These are phyloP conservation scores for Diaporthe sp. DNA, from an alignment of 2,329 filamentous ascomycete species.

Conservation along the genomic window DNA sequence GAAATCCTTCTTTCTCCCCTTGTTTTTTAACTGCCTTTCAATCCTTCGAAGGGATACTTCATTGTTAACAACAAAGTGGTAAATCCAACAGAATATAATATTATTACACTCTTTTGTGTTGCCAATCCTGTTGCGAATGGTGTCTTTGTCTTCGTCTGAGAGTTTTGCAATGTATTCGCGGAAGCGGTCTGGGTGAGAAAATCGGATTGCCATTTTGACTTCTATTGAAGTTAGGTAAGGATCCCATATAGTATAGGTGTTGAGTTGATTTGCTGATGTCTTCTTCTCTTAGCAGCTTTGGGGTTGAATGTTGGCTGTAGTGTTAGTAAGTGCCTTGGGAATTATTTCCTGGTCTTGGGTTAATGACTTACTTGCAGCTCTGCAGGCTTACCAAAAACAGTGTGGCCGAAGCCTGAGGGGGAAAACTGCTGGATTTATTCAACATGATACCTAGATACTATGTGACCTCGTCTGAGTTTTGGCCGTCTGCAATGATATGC, in stretches of 20 bases:
- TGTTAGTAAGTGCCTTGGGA: neutral
- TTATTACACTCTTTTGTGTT: neutral
- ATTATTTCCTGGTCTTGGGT: no score
- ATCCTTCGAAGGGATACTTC: neutral
- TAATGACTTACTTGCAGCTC: neutral
- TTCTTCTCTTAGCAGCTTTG: neutral
- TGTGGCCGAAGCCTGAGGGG: slow-evolving; percentile 19
- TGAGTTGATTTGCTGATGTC: neutral
- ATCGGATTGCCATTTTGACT: neutral
- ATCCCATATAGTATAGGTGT: neutral
- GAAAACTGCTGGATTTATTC: neutral
- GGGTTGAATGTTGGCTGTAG: neutral
- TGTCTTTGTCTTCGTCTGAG: neutral
- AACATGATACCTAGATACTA: neutral
- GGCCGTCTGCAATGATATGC: neutral
- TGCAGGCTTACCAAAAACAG: neutral
- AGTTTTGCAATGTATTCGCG: neutral
- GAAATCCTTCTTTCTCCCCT: neutral
- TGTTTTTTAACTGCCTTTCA: neutral
- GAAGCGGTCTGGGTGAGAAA: no score
- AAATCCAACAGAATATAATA: neutral
- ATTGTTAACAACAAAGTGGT: neutral
- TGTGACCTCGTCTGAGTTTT: neutral
- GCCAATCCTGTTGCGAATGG: neutral
- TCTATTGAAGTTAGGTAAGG: neutral